Percentiles rank a stretch among this genome's conserved stretches.
These are phyloP conservation scores for Tolypocladium pustulatum DNA, from an alignment of 2,329 filamentous ascomycete species.

Conservation along the genomic window DNA sequence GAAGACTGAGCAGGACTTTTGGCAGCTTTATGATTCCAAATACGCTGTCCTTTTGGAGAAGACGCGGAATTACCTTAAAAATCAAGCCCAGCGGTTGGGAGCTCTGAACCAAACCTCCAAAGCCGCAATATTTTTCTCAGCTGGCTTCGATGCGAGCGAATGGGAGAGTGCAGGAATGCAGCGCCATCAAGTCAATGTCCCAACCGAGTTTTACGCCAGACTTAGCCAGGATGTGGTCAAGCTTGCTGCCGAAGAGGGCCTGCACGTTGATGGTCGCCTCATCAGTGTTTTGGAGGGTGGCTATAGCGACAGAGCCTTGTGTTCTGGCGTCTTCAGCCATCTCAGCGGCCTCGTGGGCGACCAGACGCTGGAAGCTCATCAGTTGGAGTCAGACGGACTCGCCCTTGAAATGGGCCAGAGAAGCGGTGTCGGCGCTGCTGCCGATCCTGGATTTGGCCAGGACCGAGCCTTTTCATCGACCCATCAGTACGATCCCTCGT, in stretches of 20 bases:
- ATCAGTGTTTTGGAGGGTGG: constrained; percentile 94
- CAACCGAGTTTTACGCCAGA: constrained; percentile 90
- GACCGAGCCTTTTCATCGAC: constrained; percentile 13
- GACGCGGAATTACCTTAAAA: constrained; percentile 63
- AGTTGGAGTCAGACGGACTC: constrained; percentile 29
- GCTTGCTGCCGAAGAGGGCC: constrained; percentile 68
- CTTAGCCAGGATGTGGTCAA: constrained; percentile 78
- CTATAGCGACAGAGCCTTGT: constrained; percentile 85
- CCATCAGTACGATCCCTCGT: constrained; percentile 52
- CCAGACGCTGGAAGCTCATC: constrained; percentile 25
- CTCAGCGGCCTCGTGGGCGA: constrained; percentile 66
- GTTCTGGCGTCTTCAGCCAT: constrained; percentile 83
- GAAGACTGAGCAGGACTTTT: constrained; percentile 77
- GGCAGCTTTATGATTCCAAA: constrained; percentile 71
- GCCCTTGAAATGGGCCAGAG: constrained; percentile 48
- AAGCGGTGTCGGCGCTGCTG: constrained; percentile 29
- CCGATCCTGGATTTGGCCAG: constrained; percentile 12
- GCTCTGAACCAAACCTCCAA: constrained; percentile 54
- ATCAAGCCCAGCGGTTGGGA: constrained; percentile 57
- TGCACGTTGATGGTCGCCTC: constrained; percentile 70
- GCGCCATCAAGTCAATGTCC: constrained; percentile 88
- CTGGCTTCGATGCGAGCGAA: constrained; percentile 94
- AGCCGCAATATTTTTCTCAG: constrained; percentile 87
- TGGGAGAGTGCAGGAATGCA: constrained; percentile 93
- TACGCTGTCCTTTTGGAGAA: constrained; percentile 75